These are phyloP conservation scores for Plantago major DNA, from an alignment of 257 asterid species.

Conservation along the genomic window DNA sequence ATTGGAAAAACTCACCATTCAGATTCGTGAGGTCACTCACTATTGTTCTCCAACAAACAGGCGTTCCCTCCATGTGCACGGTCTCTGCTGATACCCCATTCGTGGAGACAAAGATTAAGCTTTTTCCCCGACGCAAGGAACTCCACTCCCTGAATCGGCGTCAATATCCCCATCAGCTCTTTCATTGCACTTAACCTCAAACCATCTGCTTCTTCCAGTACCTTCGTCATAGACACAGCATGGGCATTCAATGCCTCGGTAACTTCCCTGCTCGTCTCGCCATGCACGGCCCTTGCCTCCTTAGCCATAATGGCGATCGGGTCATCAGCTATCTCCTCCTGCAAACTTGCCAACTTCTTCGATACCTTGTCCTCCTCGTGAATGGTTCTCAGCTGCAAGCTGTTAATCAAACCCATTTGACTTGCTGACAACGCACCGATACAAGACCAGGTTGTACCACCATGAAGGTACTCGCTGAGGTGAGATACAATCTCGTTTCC, in stretches of 20 bases:
- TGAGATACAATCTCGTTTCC: conserved; percentile 20
- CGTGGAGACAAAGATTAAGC: conserved; percentile 28
- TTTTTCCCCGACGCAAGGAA: conserved; percentile 29
- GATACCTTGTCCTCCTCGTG: background rate
- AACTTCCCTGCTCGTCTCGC: conserved; percentile 7
- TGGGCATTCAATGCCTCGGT: conserved; percentile 17
- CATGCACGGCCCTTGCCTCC: background rate
- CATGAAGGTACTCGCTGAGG: conserved; percentile 3
- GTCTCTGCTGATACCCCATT: conserved; percentile 33
- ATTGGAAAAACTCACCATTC: too few species aligned
- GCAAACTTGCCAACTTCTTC: conserved; percentile 2
- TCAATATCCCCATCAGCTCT: conserved; percentile 24
- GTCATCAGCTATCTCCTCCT: conserved; percentile 7
- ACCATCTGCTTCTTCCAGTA: conserved; percentile 31
- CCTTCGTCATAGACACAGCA: conserved; percentile 18
- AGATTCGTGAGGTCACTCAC: background rate
- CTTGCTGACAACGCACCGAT: conserved; percentile 20
- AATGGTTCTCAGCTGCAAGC: conserved; percentile 21
- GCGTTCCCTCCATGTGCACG: conserved; percentile 10
- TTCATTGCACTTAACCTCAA: conserved; percentile 29
- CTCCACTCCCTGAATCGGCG: conserved; percentile 31
- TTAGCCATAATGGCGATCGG: conserved; percentile 10
- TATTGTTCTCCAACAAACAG: background rate
- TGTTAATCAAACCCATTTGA: conserved; percentile 19
- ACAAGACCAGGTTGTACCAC: background rate